Base-by-base conservation (phyloP, 768 basidiomycete species). In the Tricholoma matsutake region DNA sequence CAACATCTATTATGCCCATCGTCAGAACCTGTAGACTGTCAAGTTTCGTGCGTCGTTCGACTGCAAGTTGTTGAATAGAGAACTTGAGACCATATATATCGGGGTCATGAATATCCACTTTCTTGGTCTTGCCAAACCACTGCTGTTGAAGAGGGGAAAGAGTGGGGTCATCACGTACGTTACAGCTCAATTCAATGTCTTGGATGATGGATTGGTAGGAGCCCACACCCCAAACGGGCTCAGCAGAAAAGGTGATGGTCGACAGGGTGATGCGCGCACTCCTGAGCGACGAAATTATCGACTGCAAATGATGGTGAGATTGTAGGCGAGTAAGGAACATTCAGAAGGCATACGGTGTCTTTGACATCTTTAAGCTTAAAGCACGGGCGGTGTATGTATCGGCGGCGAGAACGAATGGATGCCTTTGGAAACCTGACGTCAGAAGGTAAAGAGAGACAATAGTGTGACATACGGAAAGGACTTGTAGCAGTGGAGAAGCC, bases 31-130 rank as follows among this genome's bases (percentile, higher is more conserved):
- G 78, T 61, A 78, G 68, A 54, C 70, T 68, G 63, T 74, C 71
- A 28, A 70, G 67, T 16, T 64, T 62, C 16, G 72, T 75, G 43
- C 69, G 75, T 53, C 86, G 74, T 57, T 85, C 81, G 25, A 89
- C 49, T 2, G 73, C 75, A 34, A 82, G 66, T 16, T 76, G 70
- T n/a, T 75, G 71, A 7, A 85, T 67, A 4, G 76, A 73, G 22
- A 85, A 69, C 45, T 70, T 72, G 60, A 87, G 66, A 20, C 74
- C 67, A 63, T 86, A 88, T 0, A 80, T 76, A 49, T 83, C 80
- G 7, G 83, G 73, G 51, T 83, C 77, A 58, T 81, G 73, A 20
- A 66, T 65, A 32, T 78, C 73, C 2, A 68, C 49, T 11, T 63
- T 67, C 43, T 66, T 65, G 25, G 69, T 67, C 1, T 74, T 73